These are phyloP conservation scores for Protomyces arabidopsidicola DNA, from an alignment of 1,139 yeast species.

Conservation along the genomic window DNA sequence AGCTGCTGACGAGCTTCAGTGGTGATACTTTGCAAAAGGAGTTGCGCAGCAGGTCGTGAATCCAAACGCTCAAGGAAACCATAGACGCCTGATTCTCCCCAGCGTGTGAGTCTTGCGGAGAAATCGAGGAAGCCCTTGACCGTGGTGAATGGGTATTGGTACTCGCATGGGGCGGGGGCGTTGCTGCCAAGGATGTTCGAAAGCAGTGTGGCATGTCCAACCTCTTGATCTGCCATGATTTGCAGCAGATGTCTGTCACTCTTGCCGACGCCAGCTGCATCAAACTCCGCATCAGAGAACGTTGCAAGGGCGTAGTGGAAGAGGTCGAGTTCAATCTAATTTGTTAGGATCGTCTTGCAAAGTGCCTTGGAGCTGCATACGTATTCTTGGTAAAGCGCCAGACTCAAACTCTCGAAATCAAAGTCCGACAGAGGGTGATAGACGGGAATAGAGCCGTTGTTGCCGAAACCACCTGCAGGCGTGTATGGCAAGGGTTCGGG, in stretches of 20 bases:
- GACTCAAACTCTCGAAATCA: conserved; percentile 30
- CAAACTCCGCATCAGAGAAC: conserved; percentile 30
- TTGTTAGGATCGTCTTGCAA: too few species aligned
- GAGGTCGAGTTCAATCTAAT: conserved; percentile 29
- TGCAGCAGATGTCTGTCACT: conserved; percentile 28
- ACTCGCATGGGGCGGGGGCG: conserved; percentile 28
- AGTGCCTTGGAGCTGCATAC: background rate
- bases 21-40: conserved; percentile 30
- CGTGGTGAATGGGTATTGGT: conserved; percentile 28
- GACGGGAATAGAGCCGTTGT: conserved; percentile 26
- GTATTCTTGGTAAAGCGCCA: conserved; percentile 30
- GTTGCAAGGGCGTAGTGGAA: conserved; percentile 30
- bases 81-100: conserved; percentile 31
- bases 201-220: conserved; percentile 30
- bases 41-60: conserved; percentile 31
- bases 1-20: conserved; percentile 31
- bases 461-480: conserved; percentile 31
- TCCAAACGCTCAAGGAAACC: conserved; percentile 31
- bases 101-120: conserved; percentile 28
- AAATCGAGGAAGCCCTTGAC: conserved; percentile 30
- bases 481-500: conserved; percentile 28
- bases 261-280: conserved; percentile 28
- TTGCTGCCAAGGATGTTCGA: conserved; percentile 30
- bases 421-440: conserved; percentile 31
- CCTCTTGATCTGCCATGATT: conserved; percentile 32